These are phyloP conservation scores for Amanita phalloides DNA, from an alignment of 768 basidiomycete species.

Conservation along the genomic window DNA sequence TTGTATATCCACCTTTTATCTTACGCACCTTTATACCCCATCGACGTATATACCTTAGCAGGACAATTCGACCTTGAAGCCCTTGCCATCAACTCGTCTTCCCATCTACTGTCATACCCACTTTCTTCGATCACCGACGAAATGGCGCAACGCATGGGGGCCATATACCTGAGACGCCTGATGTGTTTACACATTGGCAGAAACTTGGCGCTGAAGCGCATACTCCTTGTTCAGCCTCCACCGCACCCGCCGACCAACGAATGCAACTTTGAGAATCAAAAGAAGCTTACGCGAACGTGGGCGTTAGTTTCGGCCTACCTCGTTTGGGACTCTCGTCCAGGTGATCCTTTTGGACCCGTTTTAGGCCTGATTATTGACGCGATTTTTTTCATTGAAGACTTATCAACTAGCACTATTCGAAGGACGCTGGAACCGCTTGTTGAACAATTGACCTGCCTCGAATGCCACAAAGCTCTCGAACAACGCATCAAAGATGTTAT, in stretches of 20 bases:
- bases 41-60: slow-evolving; percentile 32
- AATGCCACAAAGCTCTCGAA: slow-evolving; percentile 16
- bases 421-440: slow-evolving; percentile 16
- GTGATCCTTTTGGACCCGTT: slow-evolving; percentile 12
- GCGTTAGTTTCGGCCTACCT: slow-evolving; percentile 23
- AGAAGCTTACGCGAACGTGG: slow-evolving; percentile 26
- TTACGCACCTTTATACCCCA: slow-evolving; percentile 21
- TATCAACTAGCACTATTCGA: slow-evolving; percentile 17
- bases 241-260: slow-evolving; percentile 17
- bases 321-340: slow-evolving; percentile 25
- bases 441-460: slow-evolving; percentile 17
- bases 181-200: slow-evolving; percentile 26
- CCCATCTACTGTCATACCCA: slow-evolving; percentile 24
- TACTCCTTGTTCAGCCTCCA: slow-evolving; percentile 18
- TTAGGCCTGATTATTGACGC: too few relatives aligned
- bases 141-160: slow-evolving; percentile 25
- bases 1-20: slow-evolving; percentile 22
- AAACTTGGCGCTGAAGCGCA: slow-evolving; percentile 21
- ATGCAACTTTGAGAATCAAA: slow-evolving; percentile 24
- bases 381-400: slow-evolving; percentile 11
- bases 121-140: slow-evolving; percentile 25
- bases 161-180: slow-evolving; percentile 30
- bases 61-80: slow-evolving; percentile 20
- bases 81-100: slow-evolving; percentile 27
- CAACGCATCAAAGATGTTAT: slow-evolving; percentile 17